Evolutionary conservation across 768 basidiomycete species (phyloP).

Genomic region (Lactarius akahatsu): DNA sequence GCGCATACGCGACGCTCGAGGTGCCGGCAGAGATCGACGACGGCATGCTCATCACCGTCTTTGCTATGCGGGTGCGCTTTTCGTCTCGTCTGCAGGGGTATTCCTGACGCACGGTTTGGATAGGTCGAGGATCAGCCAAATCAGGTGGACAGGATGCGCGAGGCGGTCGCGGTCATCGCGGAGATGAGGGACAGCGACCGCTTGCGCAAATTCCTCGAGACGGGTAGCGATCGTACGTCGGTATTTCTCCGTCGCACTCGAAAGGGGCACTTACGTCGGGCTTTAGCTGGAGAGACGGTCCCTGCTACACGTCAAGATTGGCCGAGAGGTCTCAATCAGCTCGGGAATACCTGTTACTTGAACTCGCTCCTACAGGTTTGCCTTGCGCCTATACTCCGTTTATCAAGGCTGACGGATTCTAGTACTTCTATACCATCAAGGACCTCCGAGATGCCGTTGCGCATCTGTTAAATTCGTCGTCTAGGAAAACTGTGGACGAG

Average conservation of each 20-base stretch:
- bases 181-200: constrained; percentile 73
- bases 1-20: constrained; percentile 71
- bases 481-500: constrained; percentile 55
- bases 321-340: constrained; percentile 84
- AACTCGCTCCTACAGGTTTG: constrained; percentile 74
- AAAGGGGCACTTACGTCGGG: neutral
- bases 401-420: constrained; percentile 10
- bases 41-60: constrained; percentile 72
- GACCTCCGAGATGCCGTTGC: constrained; percentile 77
- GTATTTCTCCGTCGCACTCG: neutral
- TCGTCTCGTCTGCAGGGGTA: constrained; percentile 9
- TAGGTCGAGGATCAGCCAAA: constrained; percentile 72
- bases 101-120: constrained; percentile 12
- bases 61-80: constrained; percentile 60
- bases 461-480: constrained; percentile 55
- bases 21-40: constrained; percentile 73
- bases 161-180: constrained; percentile 72
- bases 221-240: constrained; percentile 73
- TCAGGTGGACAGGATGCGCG: constrained; percentile 67
- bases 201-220: constrained; percentile 59
- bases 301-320: constrained; percentile 57
- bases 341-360: constrained; percentile 86
- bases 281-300: constrained; percentile 63
- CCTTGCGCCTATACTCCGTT: constrained; percentile 7
- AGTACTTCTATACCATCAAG: constrained; percentile 97